phyloP scores from a whole-genome alignment of 805 yeast genomes.

The Millerago galiae region DNA sequence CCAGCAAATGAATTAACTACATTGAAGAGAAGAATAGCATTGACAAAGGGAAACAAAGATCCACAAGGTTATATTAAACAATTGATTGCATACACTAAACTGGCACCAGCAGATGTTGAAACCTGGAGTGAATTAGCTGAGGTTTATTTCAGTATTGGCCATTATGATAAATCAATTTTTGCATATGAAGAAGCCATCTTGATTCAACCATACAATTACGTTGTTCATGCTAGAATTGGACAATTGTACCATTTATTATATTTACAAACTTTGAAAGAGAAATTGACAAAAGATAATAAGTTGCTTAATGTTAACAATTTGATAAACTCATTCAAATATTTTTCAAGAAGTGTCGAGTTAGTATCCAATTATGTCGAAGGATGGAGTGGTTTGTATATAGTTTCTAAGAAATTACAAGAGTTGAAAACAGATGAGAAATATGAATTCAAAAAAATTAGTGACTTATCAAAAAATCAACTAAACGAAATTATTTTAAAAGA shows the following conservation, averaged over 20 bases:
- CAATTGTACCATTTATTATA: slow-evolving; percentile 30
- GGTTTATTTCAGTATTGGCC: slow-evolving; percentile 53
- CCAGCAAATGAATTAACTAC: slow-evolving; percentile 16
- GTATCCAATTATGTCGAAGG: slow-evolving; percentile 62
- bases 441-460: slow-evolving; percentile 7
- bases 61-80: slow-evolving; percentile 42
- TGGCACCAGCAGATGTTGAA: slow-evolving; percentile 68
- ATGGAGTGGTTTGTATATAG: slow-evolving; percentile 61
- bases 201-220: slow-evolving; percentile 63
- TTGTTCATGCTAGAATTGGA: slow-evolving; percentile 59
- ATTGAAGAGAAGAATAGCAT: slow-evolving; percentile 21
- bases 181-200: slow-evolving; percentile 66
- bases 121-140: slow-evolving; percentile 75
- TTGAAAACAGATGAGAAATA: slow-evolving; percentile 3
- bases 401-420: slow-evolving; percentile 26
- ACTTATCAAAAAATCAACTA: slow-evolving; percentile 11
- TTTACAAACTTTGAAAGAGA: slow-evolving; percentile 3
- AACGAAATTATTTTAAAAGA: slow-evolving; percentile 12
- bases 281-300: background rate
- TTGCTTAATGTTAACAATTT: slow-evolving; percentile 4
- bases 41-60: slow-evolving; percentile 9
- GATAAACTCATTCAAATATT: slow-evolving; percentile 35
- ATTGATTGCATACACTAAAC: slow-evolving; percentile 48
- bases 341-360: slow-evolving; percentile 69
- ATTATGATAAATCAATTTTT: slow-evolving; percentile 59